phyloP scores from a whole-genome alignment of 2,329 filamentous ascomycete species.

The Botrytis aclada region DNA sequence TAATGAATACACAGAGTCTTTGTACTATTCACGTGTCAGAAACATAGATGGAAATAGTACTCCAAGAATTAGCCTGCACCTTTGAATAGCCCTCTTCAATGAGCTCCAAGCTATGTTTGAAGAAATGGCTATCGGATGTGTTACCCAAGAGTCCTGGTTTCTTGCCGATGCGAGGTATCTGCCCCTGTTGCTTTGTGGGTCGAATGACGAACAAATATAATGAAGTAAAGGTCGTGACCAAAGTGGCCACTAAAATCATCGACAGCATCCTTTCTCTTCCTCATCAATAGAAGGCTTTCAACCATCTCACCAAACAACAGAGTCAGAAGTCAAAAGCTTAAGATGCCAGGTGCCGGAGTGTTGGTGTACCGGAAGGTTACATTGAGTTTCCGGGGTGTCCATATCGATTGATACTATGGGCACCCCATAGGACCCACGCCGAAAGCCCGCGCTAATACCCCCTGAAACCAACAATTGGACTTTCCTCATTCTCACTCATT shows the following conservation, averaged over 20 bases:
- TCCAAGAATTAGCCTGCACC: not conserved
- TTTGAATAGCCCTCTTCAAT: conserved; percentile 1
- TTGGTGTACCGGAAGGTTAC: not conserved
- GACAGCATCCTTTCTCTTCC: not conserved
- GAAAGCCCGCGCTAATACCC: not conserved
- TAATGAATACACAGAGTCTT: conserved; percentile 4
- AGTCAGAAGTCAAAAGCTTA: not conserved
- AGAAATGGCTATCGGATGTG: not conserved
- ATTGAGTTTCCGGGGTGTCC: not conserved
- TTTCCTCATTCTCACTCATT: not conserved
- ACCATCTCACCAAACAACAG: not conserved
- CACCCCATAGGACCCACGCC: not conserved
- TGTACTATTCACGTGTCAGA: not conserved
- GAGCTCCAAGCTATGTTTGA: not conserved
- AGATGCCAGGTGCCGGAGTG: not conserved
- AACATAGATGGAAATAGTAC: not conserved
- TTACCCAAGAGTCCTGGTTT: not conserved
- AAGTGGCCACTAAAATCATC: not conserved
- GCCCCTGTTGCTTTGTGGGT: not conserved
- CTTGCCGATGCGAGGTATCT: not conserved
- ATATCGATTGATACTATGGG: not conserved
- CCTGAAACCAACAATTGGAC: not conserved
- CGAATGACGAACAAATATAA: not conserved
- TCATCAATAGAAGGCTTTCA: not conserved
- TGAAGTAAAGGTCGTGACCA: not conserved